These are phyloP conservation scores for Phylloporus arenicola DNA, from an alignment of 768 basidiomycete genomes.

Conservation along the genomic window DNA sequence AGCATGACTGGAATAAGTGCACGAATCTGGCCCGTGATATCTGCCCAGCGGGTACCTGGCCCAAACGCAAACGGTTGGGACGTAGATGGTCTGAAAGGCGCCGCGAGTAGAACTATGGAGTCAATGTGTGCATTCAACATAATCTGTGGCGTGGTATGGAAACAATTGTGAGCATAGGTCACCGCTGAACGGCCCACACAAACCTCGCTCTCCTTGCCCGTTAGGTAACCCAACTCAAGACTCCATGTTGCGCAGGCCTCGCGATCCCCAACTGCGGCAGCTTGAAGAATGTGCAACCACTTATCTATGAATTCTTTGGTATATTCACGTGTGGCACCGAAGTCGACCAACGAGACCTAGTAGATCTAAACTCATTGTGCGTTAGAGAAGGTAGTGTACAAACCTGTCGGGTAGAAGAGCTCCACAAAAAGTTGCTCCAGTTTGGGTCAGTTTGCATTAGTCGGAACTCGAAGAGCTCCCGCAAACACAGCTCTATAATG, in stretches of 20 bases:
- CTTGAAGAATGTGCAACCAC: constrained; percentile 81
- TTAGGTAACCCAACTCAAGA: constrained; percentile 81
- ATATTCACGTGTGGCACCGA: constrained; percentile 91
- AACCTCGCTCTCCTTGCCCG: constrained; percentile 82
- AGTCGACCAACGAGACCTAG: constrained; percentile 87
- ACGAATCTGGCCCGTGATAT: constrained; percentile 73
- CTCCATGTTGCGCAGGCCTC: constrained; percentile 68
- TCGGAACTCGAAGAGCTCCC: constrained; percentile 85
- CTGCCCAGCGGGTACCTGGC: constrained; percentile 53
- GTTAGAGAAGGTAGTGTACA: neutral
- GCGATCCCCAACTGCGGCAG: constrained; percentile 67
- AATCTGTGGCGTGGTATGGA: constrained; percentile 28
- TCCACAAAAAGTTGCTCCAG: constrained; percentile 97
- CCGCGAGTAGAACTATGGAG: constrained; percentile 79
- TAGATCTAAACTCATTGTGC: neutral
- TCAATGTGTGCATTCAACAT: constrained; percentile 86
- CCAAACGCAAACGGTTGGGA: constrained; percentile 80
- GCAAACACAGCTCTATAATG: constrained; percentile 80
- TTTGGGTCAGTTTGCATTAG: constrained; percentile 99
- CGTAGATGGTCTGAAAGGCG: constrained; percentile 68
- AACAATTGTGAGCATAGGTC: neutral
- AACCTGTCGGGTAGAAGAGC: constrained; percentile 58
- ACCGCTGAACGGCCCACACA: neutral
- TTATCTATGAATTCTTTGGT: constrained; percentile 78
- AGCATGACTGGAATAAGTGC: constrained; percentile 88